Conservation (phyloP, 805 yeast species). For the Starmera caribaea region DNA sequence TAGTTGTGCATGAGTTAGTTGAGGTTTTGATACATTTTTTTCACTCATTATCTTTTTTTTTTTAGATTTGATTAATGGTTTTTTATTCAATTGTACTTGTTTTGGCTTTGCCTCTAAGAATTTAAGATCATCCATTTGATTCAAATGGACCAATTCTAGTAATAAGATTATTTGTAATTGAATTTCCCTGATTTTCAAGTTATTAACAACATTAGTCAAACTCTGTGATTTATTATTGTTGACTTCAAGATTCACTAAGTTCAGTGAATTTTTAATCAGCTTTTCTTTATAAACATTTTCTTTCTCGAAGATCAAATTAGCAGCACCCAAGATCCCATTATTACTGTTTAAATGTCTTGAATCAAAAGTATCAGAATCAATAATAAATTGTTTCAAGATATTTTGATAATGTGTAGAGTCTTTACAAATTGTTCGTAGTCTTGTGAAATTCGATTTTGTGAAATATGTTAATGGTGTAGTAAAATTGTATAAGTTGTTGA, state of each 20-base stretch:
- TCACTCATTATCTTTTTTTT: neutral
- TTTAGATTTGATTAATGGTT: conserved; percentile 23
- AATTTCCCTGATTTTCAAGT: conserved; percentile 44
- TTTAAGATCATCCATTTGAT: conserved; percentile 25
- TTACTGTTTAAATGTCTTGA: conserved; percentile 24
- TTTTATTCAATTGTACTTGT: conserved; percentile 13
- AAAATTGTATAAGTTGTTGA: conserved; percentile 23
- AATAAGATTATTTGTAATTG: conserved; percentile 42
- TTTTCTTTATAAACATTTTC: conserved; percentile 20
- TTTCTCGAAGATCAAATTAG: conserved; percentile 8
- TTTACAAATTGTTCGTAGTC: conserved; percentile 35
- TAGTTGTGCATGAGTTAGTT: conserved; percentile 19
- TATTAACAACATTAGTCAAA: conserved; percentile 22
- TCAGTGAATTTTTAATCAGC: conserved; percentile 18
- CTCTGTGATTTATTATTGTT: conserved; percentile 14
- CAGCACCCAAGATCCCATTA: conserved; percentile 20
- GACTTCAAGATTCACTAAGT: conserved; percentile 17
- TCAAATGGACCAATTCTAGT: conserved; percentile 32
- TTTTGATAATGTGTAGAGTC: conserved; percentile 14
- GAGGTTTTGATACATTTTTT: neutral
- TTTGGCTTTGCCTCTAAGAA: conserved; percentile 20
- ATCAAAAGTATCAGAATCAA: conserved; percentile 32
- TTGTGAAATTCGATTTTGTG: conserved; percentile 38
- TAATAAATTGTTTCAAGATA: conserved; percentile 21
- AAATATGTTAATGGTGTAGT: conserved; percentile 29